These are phyloP conservation scores for Candida wancherniae DNA, from an alignment of 805 yeast species.

Conservation along the genomic window DNA sequence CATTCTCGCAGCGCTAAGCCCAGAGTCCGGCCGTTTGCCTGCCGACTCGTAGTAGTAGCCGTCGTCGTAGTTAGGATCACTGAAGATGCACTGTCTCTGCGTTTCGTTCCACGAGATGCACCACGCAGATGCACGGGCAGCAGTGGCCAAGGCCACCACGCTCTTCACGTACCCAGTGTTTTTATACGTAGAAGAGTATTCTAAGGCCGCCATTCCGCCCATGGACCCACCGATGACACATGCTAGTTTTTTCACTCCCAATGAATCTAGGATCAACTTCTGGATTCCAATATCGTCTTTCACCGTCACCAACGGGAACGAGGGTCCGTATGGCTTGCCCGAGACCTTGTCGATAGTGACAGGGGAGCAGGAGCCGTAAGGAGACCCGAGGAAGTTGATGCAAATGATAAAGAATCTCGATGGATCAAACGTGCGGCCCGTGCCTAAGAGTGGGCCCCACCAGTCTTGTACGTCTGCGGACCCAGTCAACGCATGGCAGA, in stretches of 20 bases:
- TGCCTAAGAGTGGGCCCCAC: constrained; percentile 97
- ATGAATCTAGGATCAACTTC: constrained; percentile 65
- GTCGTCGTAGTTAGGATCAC: constrained; percentile 89
- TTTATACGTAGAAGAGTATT: constrained; percentile 65
- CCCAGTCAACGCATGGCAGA: constrained; percentile 94
- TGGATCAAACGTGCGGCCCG: constrained; percentile 86
- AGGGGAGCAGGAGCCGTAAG: constrained; percentile 94
- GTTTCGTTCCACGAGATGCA: constrained; percentile 99
- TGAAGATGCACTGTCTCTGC: constrained; percentile 91
- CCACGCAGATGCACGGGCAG: constrained; percentile 96
- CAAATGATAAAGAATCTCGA: constrained; percentile 81
- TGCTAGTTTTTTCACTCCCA: constrained; percentile 78
- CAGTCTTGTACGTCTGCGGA: constrained; percentile 93
- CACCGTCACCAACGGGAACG: constrained; percentile 90
- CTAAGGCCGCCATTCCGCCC: constrained; percentile 97
- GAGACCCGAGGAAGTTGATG: constrained; percentile 90
- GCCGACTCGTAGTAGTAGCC: constrained; percentile 71
- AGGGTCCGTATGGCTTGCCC: constrained; percentile 81
- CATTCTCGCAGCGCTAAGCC: constrained; percentile 96
- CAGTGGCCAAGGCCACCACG: constrained; percentile 83
- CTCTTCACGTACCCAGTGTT: constrained; percentile 62
- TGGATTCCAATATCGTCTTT: constrained; percentile 88
- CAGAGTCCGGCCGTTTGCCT: constrained; percentile 66
- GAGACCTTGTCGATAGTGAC: constrained; percentile 75
- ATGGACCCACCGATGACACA: constrained; percentile 93